Evolutionary conservation across 345 rosid species (phyloP), one percentile per base, ranked within the genome.

Genomic region (Abelmoschus esculentus): DNA sequence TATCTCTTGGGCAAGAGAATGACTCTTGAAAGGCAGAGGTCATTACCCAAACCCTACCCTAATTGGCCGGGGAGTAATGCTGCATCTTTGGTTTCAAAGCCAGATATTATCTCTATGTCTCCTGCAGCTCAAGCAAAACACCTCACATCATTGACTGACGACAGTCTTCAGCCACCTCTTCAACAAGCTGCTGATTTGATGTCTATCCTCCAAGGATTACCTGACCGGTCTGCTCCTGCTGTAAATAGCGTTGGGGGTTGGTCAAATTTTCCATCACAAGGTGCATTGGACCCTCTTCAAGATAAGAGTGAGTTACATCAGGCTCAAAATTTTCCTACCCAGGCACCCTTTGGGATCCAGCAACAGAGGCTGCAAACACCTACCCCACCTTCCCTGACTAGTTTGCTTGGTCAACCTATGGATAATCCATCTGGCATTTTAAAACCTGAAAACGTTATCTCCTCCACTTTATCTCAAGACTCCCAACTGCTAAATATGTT

Each of bases 31-130:
- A 83, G 79, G 62, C 99, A 91, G 83, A 85, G 86, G 77, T 77
- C 91, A 40, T 57, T 84, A 53, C 77, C 89, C 3, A 81, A 75
- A 79, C 75, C 81, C 14, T 83, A 80, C 77, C 73, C 86, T 14
- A 80, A 78, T 78, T 87, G 93, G 90, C 82, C 85, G 1, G 93
- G 90, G 65, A 81, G 89, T 72, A 97, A 95, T 78, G 80, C 83
- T 72, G 76, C 84, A 65, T 53, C 89, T 46, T 52, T 84, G 72
- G 84, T 81, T 73, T 78, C 96, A 55, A 85, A 82, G 73, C 63
- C 93, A 32, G 96, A 87, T 71, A 75, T 81, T 71, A 73, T 84
- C 56, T 52, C 56, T n/a, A 22, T n/a, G 22, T 5, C 56, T 0
- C 56, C 56, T 6, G 22, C 22, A 17, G 18, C 19, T 6, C 56